Conservation (phyloP, 495 filamentous ascomycete genomes). For the Schizothecium vesticola region DNA sequence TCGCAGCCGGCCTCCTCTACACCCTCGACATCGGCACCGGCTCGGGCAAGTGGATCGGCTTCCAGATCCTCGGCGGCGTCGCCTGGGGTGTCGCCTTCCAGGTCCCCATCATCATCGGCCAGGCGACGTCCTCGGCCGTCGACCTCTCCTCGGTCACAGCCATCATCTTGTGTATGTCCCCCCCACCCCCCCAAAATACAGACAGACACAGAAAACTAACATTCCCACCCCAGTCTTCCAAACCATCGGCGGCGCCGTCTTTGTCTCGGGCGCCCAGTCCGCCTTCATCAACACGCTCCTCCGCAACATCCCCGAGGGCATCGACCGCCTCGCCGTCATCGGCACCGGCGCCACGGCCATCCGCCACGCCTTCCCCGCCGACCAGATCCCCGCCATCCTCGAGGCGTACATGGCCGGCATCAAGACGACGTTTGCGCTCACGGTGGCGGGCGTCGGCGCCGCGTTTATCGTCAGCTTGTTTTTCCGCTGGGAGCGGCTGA, state of each 20-base stretch:
- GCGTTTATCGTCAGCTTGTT: conserved; percentile 24
- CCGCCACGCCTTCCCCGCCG: conserved; percentile 31
- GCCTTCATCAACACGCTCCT: conserved; percentile 46
- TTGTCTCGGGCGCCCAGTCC: conserved; percentile 42
- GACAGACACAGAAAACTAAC: neutral
- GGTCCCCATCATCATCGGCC: conserved; percentile 49
- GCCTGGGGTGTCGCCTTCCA: conserved; percentile 50
- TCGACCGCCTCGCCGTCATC: conserved; percentile 38
- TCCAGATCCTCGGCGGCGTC: conserved; percentile 51
- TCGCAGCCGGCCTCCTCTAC: conserved; percentile 48
- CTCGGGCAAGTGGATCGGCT: conserved; percentile 51
- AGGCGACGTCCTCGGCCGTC: conserved; percentile 42
- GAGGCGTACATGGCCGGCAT: conserved; percentile 55
- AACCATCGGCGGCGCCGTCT: conserved; percentile 44
- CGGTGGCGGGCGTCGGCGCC: conserved; percentile 27
- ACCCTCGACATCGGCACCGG: conserved; percentile 41
- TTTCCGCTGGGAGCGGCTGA: conserved; percentile 21
- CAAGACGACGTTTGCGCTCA: conserved; percentile 41
- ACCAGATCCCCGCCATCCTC: conserved; percentile 47
- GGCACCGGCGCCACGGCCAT: conserved; percentile 37
- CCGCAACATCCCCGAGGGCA: conserved; percentile 23
- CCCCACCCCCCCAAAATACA: neutral
- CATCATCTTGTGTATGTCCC: conserved; percentile 47
- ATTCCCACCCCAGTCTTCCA: conserved; percentile 48
- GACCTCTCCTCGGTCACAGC: conserved; percentile 29